Conservation (phyloP, 2,329 filamentous ascomycete genomes). For the Cercospora janseana region DNA sequence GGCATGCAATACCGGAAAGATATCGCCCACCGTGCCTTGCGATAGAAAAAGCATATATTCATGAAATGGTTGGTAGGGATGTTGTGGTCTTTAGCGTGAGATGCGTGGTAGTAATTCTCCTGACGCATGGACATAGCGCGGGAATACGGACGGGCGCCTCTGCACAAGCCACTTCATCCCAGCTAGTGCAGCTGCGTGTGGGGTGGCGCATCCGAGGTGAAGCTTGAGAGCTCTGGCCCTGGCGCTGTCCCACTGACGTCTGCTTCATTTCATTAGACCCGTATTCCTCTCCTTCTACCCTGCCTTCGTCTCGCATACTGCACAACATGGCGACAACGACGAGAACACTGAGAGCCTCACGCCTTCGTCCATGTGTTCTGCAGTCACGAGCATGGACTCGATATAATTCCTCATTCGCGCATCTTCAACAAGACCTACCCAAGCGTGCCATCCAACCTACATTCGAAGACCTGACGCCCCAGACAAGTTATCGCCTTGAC, state of each 20-base stretch:
- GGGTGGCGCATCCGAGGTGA: constrained; percentile 7
- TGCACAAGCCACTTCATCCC: background rate
- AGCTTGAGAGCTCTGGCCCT: constrained; percentile 3
- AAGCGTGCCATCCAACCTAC: constrained; percentile 50
- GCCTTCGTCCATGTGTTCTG: constrained; percentile 17
- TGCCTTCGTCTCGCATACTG: background rate
- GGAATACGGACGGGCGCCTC: background rate
- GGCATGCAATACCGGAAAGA: constrained; percentile 91
- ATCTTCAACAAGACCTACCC: constrained; percentile 47
- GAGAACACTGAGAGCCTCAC: constrained; percentile 24
- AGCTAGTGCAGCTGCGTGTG: background rate
- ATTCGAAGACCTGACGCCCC: constrained; percentile 58
- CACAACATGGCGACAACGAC: background rate
- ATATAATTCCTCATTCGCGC: constrained; percentile 39
- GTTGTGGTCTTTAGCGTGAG: too few relatives aligned
- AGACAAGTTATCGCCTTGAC: constrained; percentile 24
- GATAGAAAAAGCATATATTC: too few relatives aligned
- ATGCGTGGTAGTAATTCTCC: too few relatives aligned
- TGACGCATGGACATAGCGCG: background rate
- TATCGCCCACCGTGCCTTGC: constrained; percentile 64
- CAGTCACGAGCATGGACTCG: constrained; percentile 15
- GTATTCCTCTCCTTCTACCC: constrained; percentile 1
- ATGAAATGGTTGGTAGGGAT: too few relatives aligned
- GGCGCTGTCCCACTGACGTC: constrained; percentile 3
- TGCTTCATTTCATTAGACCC: background rate